Base-by-base conservation (phyloP, 805 yeast species). In the Lipomyces kockii region DNA sequence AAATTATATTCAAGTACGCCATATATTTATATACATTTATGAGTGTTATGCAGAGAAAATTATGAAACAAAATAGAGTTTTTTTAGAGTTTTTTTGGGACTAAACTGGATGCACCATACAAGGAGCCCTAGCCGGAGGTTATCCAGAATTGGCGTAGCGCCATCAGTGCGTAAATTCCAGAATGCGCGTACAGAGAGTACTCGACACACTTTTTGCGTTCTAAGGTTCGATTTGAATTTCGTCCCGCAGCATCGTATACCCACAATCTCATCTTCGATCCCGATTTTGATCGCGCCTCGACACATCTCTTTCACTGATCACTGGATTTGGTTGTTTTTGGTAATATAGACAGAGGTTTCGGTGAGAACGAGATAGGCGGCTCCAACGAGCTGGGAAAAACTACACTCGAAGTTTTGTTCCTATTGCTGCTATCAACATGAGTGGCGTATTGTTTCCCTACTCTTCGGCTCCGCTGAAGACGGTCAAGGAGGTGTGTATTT, bases 381-480 rank as follows among this genome's bases (percentile, higher is more conserved):
- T 58, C 61, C 27, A n/a, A 25, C n/a, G 63, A 35, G 58, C 58
- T 59, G 62, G 35, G 20, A 29, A n/a, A 35, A 46, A 52, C 58
- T 53, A 25, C 58, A n/a, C 52, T 52, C 29, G 49, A 43, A 43
- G 49, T 17, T 35, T 53, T 53, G 52, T 39, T 49, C 34, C 51
- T 12, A 49, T 29, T 6, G 27, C 65, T 20, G 51, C 58, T 29
- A 35, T 35, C 65, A 69, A 32, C 35, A 69, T 69, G 72, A 69
- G 71, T 51, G 66, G 71, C 62, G 67, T 60, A 54, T 52, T 68
- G 65, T 89, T 94, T 79, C 97, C 97, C 77, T 93, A 91, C 84
- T 95, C 98, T 67, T 92, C 98, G 83, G 99, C 99, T 69, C 99
- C 99, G 64, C 87, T 95, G 80, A 92, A 98, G 80, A 89, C 97